A percentile compares a stretch with the other conserved stretches of the same genome.
These are phyloP conservation scores for Candolleomyces eurysporus DNA, from an alignment of 768 basidiomycete species.

Conservation along the genomic window DNA sequence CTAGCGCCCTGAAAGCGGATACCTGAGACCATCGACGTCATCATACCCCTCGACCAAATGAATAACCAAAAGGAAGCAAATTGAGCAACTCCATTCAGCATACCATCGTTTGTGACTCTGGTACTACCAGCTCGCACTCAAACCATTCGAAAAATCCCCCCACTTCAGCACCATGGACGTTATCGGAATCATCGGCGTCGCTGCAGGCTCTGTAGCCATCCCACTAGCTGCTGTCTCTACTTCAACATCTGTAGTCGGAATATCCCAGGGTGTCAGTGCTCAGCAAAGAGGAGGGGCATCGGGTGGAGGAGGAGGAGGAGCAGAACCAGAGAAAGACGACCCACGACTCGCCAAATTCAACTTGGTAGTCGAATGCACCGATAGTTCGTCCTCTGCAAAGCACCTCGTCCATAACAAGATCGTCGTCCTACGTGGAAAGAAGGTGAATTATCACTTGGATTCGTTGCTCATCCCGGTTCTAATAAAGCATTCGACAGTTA, in stretches of 20 bases:
- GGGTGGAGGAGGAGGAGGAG: conserved; percentile 10
- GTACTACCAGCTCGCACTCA: neutral
- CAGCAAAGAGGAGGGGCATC: conserved; percentile 15
- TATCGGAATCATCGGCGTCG: conserved; percentile 26
- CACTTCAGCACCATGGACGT: conserved; percentile 13
- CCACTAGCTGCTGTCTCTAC: conserved; percentile 24
- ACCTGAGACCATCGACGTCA: no score
- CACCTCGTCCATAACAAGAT: conserved; percentile 21
- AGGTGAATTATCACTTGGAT: conserved; percentile 13
- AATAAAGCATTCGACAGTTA: conserved; percentile 12
- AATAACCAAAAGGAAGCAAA: no score
- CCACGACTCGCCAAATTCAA: conserved; percentile 28
- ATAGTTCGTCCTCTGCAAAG: conserved; percentile 5
- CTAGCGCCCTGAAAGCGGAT: no score
- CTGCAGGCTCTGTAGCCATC: conserved; percentile 24
- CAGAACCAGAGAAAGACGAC: conserved; percentile 22
- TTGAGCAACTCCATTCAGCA: no score
- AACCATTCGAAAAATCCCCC: neutral
- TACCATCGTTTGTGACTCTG: no score
- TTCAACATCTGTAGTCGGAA: conserved; percentile 24
- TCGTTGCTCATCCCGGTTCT: neutral
- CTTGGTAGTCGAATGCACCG: conserved; percentile 15
- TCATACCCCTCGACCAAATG: no score
- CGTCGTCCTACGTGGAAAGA: conserved; percentile 24
- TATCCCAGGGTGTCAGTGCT: conserved; percentile 23